A percentile compares a stretch with the other conserved stretches of the same genome.
Evolutionary conservation across 192 early-diverging fungal genomes (phyloP).

Genomic region (Phlyctochytrium bullatum): DNA sequence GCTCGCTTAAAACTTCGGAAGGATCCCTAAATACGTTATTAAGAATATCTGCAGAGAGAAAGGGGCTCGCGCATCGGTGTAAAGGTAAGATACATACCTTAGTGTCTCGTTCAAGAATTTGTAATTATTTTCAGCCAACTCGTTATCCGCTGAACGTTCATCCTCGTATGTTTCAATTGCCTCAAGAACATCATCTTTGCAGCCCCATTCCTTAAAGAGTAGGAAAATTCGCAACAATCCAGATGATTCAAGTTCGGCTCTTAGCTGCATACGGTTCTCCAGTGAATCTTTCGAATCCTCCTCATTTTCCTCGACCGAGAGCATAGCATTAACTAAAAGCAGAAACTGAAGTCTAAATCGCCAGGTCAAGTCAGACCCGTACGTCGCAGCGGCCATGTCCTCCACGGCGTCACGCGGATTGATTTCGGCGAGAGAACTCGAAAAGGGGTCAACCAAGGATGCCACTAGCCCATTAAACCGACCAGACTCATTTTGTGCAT

Average conservation of each 20-base stretch:
- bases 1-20: slow-evolving; percentile 12
- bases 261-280: slow-evolving; percentile 24
- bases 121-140: slow-evolving; percentile 27
- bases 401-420: not conserved
- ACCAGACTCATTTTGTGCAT: slow-evolving; percentile 28
- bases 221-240: slow-evolving; percentile 22
- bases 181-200: slow-evolving; percentile 21
- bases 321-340: slow-evolving; percentile 29
- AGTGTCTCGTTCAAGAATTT: slow-evolving; percentile 19
- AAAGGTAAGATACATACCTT: slow-evolving; percentile 10
- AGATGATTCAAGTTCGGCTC: slow-evolving; percentile 28
- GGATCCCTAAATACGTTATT: slow-evolving; percentile 13
- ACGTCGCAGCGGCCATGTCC: not conserved
- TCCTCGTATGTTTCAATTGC: slow-evolving; percentile 35
- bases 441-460: slow-evolving; percentile 30
- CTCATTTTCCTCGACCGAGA: not conserved
- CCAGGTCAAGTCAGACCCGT: slow-evolving; percentile 11
- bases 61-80: not conserved
- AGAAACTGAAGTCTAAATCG: slow-evolving; percentile 28
- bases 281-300: slow-evolving; percentile 28
- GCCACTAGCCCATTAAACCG: slow-evolving; percentile 18
- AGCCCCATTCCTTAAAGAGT: slow-evolving; percentile 9
- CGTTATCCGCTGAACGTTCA: slow-evolving; percentile 29
- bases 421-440: not conserved
- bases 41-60: slow-evolving; percentile 9